phyloP scores from a whole-genome alignment of 176 grass and related monocot genomes.

The Lolium multiflorum region DNA sequence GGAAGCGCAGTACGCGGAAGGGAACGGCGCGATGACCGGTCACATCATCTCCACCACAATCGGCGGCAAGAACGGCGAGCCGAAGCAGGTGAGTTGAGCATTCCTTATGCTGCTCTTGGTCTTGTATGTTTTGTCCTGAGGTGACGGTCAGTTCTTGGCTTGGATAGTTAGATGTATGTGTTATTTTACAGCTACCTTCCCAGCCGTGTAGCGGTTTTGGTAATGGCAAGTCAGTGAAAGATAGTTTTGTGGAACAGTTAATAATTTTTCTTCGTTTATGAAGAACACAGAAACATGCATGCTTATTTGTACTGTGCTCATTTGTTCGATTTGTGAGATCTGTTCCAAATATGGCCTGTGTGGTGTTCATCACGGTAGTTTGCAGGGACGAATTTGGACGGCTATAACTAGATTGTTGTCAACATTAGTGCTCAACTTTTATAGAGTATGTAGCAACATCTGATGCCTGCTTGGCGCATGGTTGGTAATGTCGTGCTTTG shows the following conservation, averaged over 20 bases:
- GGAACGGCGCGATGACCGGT: constrained; percentile 67
- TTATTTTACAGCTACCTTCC: background rate
- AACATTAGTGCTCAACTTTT: background rate
- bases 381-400: background rate
- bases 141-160: constrained; percentile 5
- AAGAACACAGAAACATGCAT: background rate
- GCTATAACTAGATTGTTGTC: background rate
- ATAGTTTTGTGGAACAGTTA: constrained; percentile 5
- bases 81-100: constrained; percentile 56
- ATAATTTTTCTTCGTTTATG: background rate
- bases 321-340: constrained; percentile 4
- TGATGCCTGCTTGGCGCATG: background rate
- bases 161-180: background rate
- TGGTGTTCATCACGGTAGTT: background rate
- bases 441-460: background rate
- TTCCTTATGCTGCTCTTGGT: constrained; percentile 18
- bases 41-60: constrained; percentile 85
- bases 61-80: constrained; percentile 85
- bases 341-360: constrained; percentile 13
- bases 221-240: background rate
- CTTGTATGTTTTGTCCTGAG: background rate
- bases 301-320: background rate
- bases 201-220: constrained; percentile 6
- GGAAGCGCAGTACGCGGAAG: constrained; percentile 57
- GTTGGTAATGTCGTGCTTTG: constrained; percentile 33